A percentile compares a stretch with the other conserved stretches of the same genome.
Conservation (phyloP, 805 yeast species). For the Candida nitratophila region DNA sequence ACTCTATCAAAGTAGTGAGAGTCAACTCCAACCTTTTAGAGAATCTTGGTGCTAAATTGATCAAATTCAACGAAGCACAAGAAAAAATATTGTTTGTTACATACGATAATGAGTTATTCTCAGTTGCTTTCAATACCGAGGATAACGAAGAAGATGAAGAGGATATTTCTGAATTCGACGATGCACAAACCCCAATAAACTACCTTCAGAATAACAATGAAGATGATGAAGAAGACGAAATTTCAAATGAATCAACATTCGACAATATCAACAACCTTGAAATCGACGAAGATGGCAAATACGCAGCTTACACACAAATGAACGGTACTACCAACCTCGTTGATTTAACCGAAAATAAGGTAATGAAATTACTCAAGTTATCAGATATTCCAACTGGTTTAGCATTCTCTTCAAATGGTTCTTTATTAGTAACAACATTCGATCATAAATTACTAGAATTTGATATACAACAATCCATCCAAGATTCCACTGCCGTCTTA, state of each 20-base stretch:
- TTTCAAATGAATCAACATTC: not conserved
- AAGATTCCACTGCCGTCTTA: conserved; percentile 25
- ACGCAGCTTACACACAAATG: conserved; percentile 52
- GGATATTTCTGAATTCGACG: conserved; percentile 32
- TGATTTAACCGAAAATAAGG: conserved; percentile 21
- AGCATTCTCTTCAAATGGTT: conserved; percentile 38
- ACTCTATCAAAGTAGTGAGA: conserved; percentile 42
- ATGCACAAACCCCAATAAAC: conserved; percentile 25
- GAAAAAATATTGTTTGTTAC: conserved; percentile 43
- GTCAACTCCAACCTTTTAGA: conserved; percentile 36
- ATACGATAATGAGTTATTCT: conserved; percentile 48
- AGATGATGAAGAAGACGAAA: conserved; percentile 1
- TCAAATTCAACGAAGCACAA: conserved; percentile 38
- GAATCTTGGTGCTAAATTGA: conserved; percentile 46
- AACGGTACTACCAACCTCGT: conserved; percentile 59
- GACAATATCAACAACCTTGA: conserved; percentile 44
- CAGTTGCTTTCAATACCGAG: conserved; percentile 29
- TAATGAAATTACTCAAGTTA: conserved; percentile 48
- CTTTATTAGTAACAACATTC: conserved; percentile 55
- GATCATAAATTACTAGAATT: conserved; percentile 76
- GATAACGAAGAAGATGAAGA: conserved; percentile 29
- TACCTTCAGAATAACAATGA: conserved; percentile 24
- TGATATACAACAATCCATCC: conserved; percentile 23
- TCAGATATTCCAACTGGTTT: conserved; percentile 55
- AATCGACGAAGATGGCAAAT: conserved; percentile 35